Evolutionary conservation across 2,329 filamentous ascomycete species (phyloP), one percentile per base, ranked within the genome.

Genomic region (Capronia coronata): DNA sequence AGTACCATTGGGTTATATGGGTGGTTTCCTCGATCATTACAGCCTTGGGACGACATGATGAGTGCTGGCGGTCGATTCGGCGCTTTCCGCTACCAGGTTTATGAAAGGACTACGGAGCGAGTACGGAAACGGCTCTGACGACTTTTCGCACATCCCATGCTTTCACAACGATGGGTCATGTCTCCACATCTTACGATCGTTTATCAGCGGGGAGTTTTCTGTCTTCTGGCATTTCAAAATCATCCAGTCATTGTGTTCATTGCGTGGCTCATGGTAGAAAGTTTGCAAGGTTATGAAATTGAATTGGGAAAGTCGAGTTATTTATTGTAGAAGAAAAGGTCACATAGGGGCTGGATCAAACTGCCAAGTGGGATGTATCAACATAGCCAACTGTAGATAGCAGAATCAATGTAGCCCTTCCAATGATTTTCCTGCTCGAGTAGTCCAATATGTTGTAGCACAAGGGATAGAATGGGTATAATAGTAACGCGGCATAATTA

Each of bases 141-240:
- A 34, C 45, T 22, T 18, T 35, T 21, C 16, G 14, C 19, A 38
- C 19, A 23, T 19, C 19, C 19, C 38, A 30, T 25, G 14, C 46
- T 46, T 40, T n/a, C 18, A 42, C 27, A 35, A 43, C 16, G 16
- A 43, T 32, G 44, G 29, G 27, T 25, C 37, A 48, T 27, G 46
- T 25, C 34, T 52, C 50, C 21, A 23, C 16, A 49, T 45, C 39
- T 44, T 51, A 52, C 49, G 41, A 48, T 52, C 53, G 42, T 52
- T 55, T 34, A 43, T 34, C 30, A 50, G 35, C 39, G 34, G 38
- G 39, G 22, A 19, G 32, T n/a, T 49, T 40, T 49, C n/a, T n/a
- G 18, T 16, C 27, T n/a, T 30, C 39, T 38, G 19, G 9, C 41
- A 13, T 43, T n/a, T 11, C 34, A 37, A 18, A 21, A 37, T 18